A percentile compares a stretch with the other conserved stretches of the same genome.
Evolutionary conservation across 2,329 filamentous ascomycete species (phyloP).

Genomic region (Penicillium sp.): DNA sequence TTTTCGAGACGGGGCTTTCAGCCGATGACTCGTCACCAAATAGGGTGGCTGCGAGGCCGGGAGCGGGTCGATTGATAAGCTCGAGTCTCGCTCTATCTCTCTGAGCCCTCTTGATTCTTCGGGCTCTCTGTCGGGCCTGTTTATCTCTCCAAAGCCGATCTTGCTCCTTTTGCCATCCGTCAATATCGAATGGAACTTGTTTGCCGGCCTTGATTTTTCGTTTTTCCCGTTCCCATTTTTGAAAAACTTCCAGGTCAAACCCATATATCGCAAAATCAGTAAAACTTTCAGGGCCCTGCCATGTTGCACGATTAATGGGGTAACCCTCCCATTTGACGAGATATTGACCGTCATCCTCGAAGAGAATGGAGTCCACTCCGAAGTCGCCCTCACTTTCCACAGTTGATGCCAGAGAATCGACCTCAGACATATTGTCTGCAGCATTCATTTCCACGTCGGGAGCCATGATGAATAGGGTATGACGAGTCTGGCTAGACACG

Average conservation of each 20-base stretch:
- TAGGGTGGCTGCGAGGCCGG: not conserved
- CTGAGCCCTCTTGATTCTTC: not conserved
- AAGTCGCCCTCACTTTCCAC: conserved; percentile 35
- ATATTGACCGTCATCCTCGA: conserved; percentile 47
- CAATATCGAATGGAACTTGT: conserved; percentile 30
- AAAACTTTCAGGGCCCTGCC: conserved; percentile 48
- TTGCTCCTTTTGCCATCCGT: conserved; percentile 25
- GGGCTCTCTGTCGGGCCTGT: conserved; percentile 23
- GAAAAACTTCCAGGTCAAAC: too few relatives aligned
- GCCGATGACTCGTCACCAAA: not conserved
- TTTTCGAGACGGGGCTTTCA: not conserved
- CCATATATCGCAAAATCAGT: conserved; percentile 31
- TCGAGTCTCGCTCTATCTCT: not conserved
- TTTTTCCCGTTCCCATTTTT: conserved; percentile 39
- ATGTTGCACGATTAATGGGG: conserved; percentile 51
- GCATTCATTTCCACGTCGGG: conserved; percentile 11
- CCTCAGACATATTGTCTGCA: conserved; percentile 33
- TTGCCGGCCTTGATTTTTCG: conserved; percentile 28
- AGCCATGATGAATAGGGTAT: not conserved
- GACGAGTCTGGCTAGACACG: not conserved
- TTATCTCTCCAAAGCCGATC: conserved; percentile 14
- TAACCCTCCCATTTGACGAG: conserved; percentile 63
- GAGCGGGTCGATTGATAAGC: not conserved
- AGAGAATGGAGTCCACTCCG: conserved; percentile 52
- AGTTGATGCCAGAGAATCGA: conserved; percentile 56